These are phyloP conservation scores for Arachis stenosperma DNA, from an alignment of 306 rosid species.

Conservation along the genomic window DNA sequence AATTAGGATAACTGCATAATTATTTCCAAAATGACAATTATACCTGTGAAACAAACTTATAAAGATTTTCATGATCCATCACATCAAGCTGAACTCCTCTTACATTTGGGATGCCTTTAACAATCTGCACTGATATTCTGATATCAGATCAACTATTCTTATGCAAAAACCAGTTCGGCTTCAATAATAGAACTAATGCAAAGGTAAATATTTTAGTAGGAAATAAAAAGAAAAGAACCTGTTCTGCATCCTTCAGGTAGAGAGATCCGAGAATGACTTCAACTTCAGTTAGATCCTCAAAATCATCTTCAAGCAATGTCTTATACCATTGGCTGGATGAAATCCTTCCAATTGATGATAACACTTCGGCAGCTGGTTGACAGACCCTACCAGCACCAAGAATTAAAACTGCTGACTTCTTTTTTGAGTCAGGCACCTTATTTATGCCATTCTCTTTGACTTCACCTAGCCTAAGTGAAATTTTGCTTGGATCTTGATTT, in stretches of 20 bases:
- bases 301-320: conserved; percentile 57
- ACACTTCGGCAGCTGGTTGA: conserved; percentile 83
- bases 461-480: conserved; percentile 72
- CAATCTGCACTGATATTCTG: conserved; percentile 59
- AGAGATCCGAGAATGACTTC: conserved; percentile 93
- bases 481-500: conserved; percentile 53
- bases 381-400: conserved; percentile 98
- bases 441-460: conserved; percentile 50
- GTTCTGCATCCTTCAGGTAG: conserved; percentile 83
- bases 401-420: conserved; percentile 73
- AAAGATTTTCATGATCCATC: conserved; percentile 59
- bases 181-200: conserved; percentile 26
- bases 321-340: conserved; percentile 54
- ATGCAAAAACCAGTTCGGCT: conserved; percentile 34
- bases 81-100: conserved; percentile 81
- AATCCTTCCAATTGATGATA: conserved; percentile 64
- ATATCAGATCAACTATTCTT: conserved; percentile 39
- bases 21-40: conserved; percentile 20
- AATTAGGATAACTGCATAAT: conserved; percentile 10
- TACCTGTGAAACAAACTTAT: conserved; percentile 74
- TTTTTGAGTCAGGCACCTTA: conserved; percentile 52
- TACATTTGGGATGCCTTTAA: conserved; percentile 78
- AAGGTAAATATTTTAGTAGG: conserved; percentile 38
- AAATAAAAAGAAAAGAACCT: conserved; percentile 46
- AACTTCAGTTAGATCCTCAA: conserved; percentile 63